Conservation (phyloP, 148 eudicot species). For the Drosera capensis region DNA sequence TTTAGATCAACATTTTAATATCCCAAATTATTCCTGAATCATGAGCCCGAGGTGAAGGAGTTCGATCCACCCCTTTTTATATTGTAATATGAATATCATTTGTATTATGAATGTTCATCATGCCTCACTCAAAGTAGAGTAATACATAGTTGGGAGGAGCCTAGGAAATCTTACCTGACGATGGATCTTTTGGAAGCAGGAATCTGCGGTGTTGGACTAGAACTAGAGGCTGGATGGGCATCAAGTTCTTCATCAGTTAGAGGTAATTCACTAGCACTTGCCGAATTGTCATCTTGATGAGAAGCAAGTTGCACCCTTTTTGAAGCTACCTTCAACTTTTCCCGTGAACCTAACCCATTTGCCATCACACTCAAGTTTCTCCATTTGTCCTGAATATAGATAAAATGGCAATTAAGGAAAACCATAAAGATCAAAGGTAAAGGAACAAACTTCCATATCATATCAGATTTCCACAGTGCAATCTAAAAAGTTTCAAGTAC, state of each 20-base stretch:
- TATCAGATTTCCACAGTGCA: too few species aligned
- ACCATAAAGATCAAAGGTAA: background rate
- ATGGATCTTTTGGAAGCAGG: slow-evolving; percentile 66
- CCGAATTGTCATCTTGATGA: slow-evolving; percentile 48
- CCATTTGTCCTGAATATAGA: slow-evolving; percentile 74
- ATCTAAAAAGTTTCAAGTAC: background rate
- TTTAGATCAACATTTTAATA: too few species aligned
- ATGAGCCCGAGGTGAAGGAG: too few species aligned
- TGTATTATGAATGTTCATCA: background rate
- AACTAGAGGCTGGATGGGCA: slow-evolving; percentile 25
- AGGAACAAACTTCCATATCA: too few species aligned
- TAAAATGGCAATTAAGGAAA: background rate
- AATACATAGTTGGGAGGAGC: background rate
- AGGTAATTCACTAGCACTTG: slow-evolving; percentile 24
- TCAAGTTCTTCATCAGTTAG: slow-evolving; percentile 71
- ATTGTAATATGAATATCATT: too few species aligned
- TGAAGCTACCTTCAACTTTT: slow-evolving; percentile 56
- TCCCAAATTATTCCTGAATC: too few species aligned
- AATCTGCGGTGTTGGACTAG: slow-evolving; percentile 33
- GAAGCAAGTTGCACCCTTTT: slow-evolving; percentile 42
- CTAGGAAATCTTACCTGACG: slow-evolving; percentile 46
- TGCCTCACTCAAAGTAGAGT: background rate
- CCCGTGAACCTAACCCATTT: slow-evolving; percentile 62
- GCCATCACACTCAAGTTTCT: slow-evolving; percentile 94
- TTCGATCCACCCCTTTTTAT: too few species aligned